Conservation (phyloP, 2,329 filamentous ascomycete genomes). For the Pseudodiploospora longispora region DNA sequence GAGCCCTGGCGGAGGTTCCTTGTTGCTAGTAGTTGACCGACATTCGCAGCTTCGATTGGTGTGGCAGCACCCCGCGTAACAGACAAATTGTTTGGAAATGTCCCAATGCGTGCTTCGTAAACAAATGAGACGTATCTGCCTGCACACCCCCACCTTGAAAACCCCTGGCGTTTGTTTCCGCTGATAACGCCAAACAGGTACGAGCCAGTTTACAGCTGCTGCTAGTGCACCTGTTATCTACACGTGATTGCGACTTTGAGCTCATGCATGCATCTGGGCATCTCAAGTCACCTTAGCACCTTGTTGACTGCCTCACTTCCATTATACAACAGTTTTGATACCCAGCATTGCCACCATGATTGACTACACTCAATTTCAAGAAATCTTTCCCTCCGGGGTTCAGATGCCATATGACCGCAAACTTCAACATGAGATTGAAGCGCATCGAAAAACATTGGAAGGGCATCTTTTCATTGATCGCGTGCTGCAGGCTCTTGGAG, state of each 20-base stretch:
- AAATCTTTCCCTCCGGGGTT: constrained; percentile 55
- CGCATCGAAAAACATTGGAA: constrained; percentile 58
- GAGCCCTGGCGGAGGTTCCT: not conserved
- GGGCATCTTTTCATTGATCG: constrained; percentile 73
- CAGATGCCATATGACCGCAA: constrained; percentile 56
- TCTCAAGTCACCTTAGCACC: not conserved
- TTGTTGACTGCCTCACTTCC: not conserved
- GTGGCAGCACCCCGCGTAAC: constrained; percentile 9
- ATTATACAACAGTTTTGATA: not conserved
- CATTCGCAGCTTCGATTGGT: constrained; percentile 4
- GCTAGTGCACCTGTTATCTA: no score
- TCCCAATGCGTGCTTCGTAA: constrained; percentile 32
- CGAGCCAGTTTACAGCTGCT: no score
- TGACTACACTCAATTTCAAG: constrained; percentile 58
- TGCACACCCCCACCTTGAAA: not conserved
- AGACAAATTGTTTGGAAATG: constrained; percentile 28
- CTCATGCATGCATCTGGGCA: no score
- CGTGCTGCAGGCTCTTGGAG: constrained; percentile 58
- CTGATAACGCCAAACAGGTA: no score
- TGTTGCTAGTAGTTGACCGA: constrained; percentile 5
- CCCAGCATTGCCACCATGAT: constrained; percentile 36
- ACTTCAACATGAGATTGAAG: constrained; percentile 54
- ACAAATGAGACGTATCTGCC: constrained; percentile 21
- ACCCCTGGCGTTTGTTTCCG: no score
- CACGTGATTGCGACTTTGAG: no score